Evolutionary conservation across 306 rosid species (phyloP), one percentile per base, ranked within the genome.

Genomic region (Mucuna pruriens): DNA sequence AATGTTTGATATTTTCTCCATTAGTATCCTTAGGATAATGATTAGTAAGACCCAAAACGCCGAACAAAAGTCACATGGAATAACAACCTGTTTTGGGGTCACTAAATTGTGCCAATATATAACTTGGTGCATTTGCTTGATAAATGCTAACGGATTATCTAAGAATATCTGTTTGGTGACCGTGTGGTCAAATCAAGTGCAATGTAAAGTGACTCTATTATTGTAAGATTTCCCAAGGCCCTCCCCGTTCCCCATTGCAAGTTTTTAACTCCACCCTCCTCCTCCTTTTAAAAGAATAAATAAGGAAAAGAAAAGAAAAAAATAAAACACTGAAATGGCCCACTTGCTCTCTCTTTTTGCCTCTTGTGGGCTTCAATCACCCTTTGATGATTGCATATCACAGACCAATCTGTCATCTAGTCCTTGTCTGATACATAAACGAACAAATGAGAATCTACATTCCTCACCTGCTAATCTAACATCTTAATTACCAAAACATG

Each of bases 331-430:
- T 76, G 74, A 71, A 55, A 44, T 83, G 93, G 73, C 90, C 97
- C 90, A 90, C 93, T 61, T 83, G 91, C 87, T 84, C 85, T 86
- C 89, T 80, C 85, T 85, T 87, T 87, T 86, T 74, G 88, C 89
- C 89, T 73, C 88, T 82, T 83, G 94, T 87, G 89, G 91, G 91
- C 88, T 92, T 91, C 90, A 90, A 88, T 91, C 89, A 87, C 86
- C 84, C 91, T 83, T 85, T 78, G 94, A 88, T 90, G 94, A 92
- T 87, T 85, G 92, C 86, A 88, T 76, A 88, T 88, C 89, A 88
- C 86, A 86, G 87, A 86, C 83, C 90, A 65, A 68, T 81, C 86
- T 91, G 92, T 91, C 90, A 90, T 84, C 75, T 84, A 84, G 89
- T 87, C 88, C 45, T 88, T 87, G 94, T 89, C 95, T 74, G 31